phyloP scores from a whole-genome alignment of 1,139 yeast species.

The Kurtzmaniella quercitrusa region DNA sequence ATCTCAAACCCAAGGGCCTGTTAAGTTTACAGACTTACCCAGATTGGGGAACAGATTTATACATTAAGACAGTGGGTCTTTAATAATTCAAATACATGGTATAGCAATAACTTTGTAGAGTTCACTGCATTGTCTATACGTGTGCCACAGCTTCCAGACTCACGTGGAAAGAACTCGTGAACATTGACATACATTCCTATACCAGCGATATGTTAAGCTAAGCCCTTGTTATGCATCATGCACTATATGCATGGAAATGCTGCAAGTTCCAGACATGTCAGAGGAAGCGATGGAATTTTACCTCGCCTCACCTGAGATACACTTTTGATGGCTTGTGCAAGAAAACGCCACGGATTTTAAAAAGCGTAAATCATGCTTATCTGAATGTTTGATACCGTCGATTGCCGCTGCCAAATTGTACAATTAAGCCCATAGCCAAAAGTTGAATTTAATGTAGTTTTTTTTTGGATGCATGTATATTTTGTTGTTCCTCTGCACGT shows the following conservation, averaged over 20 bases:
- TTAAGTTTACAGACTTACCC: conserved; percentile 73
- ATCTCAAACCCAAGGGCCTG: conserved; percentile 47
- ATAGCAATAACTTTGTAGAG: too few species aligned
- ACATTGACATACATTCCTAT: neutral
- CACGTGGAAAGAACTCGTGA: too few species aligned
- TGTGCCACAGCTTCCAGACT: too few species aligned
- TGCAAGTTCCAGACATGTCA: neutral
- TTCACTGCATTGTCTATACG: too few species aligned
- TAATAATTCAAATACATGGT: neutral
- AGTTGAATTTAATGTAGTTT: too few species aligned
- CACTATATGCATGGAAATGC: neutral
- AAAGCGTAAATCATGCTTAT: neutral
- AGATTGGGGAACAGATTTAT: conserved; percentile 72
- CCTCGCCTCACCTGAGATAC: neutral
- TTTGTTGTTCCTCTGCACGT: too few species aligned
- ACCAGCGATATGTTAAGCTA: neutral
- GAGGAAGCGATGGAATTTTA: neutral
- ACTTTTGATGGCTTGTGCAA: neutral
- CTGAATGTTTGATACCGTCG: neutral
- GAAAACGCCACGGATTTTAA: neutral
- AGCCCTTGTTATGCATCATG: neutral
- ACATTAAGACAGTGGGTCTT: conserved; percentile 31
- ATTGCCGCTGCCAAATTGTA: neutral
- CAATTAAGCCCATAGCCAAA: too few species aligned
- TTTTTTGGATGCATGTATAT: too few species aligned